A percentile compares a stretch with the other conserved stretches of the same genome.
phyloP scores from a whole-genome alignment of 768 basidiomycete genomes.

The Dendrothele bispora region DNA sequence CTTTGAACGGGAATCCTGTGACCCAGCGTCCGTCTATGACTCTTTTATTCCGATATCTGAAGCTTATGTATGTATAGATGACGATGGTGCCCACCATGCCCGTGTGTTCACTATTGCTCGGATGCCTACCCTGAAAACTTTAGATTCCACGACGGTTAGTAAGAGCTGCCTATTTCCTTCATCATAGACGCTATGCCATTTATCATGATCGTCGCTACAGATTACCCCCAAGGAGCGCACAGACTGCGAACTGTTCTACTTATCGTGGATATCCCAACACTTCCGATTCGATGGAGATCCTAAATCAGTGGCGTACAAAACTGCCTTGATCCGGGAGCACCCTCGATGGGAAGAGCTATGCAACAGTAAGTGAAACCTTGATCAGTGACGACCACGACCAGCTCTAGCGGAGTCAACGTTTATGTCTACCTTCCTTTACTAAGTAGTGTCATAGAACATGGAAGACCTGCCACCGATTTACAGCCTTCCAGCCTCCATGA shows the following conservation, averaged over 20 bases:
- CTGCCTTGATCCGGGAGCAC: slow-evolving; percentile 38
- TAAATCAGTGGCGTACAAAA: slow-evolving; percentile 42
- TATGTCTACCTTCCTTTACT: too few species aligned
- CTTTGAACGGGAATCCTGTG: slow-evolving; percentile 65
- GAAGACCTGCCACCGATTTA: slow-evolving; percentile 42
- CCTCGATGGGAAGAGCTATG: slow-evolving; percentile 69
- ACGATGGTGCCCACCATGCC: slow-evolving; percentile 34
- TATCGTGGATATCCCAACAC: slow-evolving; percentile 59
- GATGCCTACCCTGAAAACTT: slow-evolving; percentile 56
- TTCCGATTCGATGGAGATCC: slow-evolving; percentile 31
- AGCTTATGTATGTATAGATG: slow-evolving; percentile 28
- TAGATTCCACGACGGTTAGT: slow-evolving; percentile 69
- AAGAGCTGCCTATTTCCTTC: too few species aligned
- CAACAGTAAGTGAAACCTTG: slow-evolving; percentile 44
- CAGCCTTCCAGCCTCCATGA: slow-evolving; percentile 32
- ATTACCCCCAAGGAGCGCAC: slow-evolving; percentile 67
- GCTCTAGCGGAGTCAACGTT: neutral
- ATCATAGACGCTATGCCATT: neutral
- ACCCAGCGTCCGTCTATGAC: slow-evolving; percentile 42
- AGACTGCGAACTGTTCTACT: slow-evolving; percentile 85
- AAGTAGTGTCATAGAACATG: slow-evolving; percentile 58
- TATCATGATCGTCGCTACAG: slow-evolving; percentile 34
- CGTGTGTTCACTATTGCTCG: slow-evolving; percentile 68
- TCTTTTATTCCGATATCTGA: neutral
- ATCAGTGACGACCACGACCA: slow-evolving; percentile 5